Evolutionary conservation across 106 monocot genomes (phyloP), one percentile per base, ranked within the genome.

Genomic region (Amphibolis antarctica): DNA sequence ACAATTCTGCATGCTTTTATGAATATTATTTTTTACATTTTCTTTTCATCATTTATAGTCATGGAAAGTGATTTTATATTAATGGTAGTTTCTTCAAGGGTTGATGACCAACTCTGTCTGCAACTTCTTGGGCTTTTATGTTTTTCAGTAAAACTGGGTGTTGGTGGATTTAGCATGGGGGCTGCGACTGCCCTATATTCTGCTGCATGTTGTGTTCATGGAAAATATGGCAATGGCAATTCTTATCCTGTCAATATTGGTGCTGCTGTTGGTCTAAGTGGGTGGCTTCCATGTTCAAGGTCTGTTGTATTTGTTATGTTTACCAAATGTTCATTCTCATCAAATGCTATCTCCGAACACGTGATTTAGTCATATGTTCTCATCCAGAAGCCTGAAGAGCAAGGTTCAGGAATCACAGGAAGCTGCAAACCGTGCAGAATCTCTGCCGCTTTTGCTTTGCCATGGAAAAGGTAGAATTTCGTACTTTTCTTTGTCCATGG

Each of bases 251-350:
- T 89, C 46, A 78, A 77, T 65, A 66, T 89, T 53, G 79, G 86
- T 65, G 79, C 81, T 25, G 76, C 81, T 50, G 70, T 89, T 69
- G 83, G 81, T 74, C 63, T 94, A 53, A 94, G 86, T 63, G 93
- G 93, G 43, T 94, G 93, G 93, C 93, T 94, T 75, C 93, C 93
- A 54, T 89, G 93, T 71, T 83, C 85, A 58, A 85, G 83, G 89
- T 92, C 5, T 43, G 69, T 51, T n/a, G n/a, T n/a, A n/a, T n/a
- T 43, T 5, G 13, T 49, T 49, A 19, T 49, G 49, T 20, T n/a
- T n/a, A 31, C 17, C 44, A 47, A 9, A 47, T 48, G 25, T 64
- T 27, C 48, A 13, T 7, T 5, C 27, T 64, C 28, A 47, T 61
- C 1, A 21, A n/a, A 10, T 7, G 15, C 11, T 64, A 14, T 26